Evolutionary conservation across 2,329 filamentous ascomycete genomes (phyloP), one percentile per base, ranked within the genome.

Genomic region (Claviceps cyperi): DNA sequence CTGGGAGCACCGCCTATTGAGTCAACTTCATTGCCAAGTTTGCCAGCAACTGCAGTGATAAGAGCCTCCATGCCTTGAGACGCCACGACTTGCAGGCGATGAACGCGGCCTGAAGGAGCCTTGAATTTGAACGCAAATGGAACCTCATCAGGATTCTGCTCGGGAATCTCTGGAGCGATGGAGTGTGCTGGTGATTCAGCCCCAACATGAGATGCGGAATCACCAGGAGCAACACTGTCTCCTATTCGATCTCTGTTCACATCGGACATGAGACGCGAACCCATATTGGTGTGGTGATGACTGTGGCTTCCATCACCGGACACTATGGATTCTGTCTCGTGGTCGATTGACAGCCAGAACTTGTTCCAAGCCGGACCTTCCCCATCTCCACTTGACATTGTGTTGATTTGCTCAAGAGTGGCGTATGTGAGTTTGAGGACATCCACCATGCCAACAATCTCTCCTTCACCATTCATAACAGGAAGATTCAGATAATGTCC

Each of bases 41-140:
- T 98, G 50, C 81, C 76, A 5, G 81, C 80, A 5, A 98, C 88
- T 52, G 78, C 81, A 24, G 75, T 66, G 28, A 97, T 81, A 52
- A 98, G 81, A 41, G 87, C 80, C 19, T 78, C 79, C 54, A 98
- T 80, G 41, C 92, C 92, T 50, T 87, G 80, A 21, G 84, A 80
- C 11, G 89, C 84, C 49, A 81, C 74, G 28, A 96, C 83, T 61
- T 97, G 92, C 47, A 98, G 71, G 50, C 92, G 82, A 67, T 98
- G 92, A 17, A 97, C 90, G 48, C 92, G 86, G 44, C 91, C 92
- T 58, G 87, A 90, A 1, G 92, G 92, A 2, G 92, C 89, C 73
- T 97, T 97, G 78, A 98, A 98, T 68, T 98, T 98, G 81, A 98
- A 98, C 2, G 91, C 81, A 69, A 97, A 98, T 0, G 91, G 87